Evolutionary conservation across 768 basidiomycete species (phyloP).

Genomic region (Amanita rubescens): DNA sequence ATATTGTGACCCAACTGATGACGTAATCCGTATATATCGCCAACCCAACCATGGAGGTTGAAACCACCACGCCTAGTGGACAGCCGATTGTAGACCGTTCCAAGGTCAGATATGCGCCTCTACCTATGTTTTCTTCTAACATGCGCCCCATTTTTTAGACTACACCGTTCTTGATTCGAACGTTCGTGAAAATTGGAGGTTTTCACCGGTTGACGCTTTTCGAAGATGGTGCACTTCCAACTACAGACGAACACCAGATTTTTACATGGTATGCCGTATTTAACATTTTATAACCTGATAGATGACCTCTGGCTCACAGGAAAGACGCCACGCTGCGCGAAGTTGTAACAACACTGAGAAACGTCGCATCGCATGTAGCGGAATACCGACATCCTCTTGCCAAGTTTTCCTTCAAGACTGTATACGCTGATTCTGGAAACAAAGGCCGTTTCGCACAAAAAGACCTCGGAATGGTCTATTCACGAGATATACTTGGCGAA

Average conservation of each 20-base stretch:
- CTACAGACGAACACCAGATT: conserved; percentile 75
- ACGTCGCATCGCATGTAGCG: conserved; percentile 54
- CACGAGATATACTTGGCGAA: conserved; percentile 79
- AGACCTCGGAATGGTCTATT: conserved; percentile 77
- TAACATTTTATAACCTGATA: neutral
- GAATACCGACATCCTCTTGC: conserved; percentile 81
- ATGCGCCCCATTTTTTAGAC: conserved; percentile 28
- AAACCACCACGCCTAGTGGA: conserved; percentile 35
- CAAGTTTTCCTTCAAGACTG: conserved; percentile 72
- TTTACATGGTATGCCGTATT: conserved; percentile 63
- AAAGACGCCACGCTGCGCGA: conserved; percentile 79
- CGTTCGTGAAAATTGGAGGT: conserved; percentile 75
- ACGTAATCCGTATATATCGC: neutral
- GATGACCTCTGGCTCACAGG: conserved; percentile 32
- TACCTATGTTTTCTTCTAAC: neutral
- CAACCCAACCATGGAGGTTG: conserved; percentile 23
- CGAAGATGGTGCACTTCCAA: conserved; percentile 70
- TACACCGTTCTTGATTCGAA: conserved; percentile 72
- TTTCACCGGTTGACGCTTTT: conserved; percentile 72
- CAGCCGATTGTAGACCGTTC: conserved; percentile 47
- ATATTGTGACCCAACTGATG: neutral
- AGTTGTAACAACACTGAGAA: conserved; percentile 70
- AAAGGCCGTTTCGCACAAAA: conserved; percentile 69
- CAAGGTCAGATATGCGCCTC: conserved; percentile 31
- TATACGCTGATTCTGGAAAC: conserved; percentile 68